Base-by-base conservation (phyloP, 306 rosid species). In the Gastrolobium villosum region DNA sequence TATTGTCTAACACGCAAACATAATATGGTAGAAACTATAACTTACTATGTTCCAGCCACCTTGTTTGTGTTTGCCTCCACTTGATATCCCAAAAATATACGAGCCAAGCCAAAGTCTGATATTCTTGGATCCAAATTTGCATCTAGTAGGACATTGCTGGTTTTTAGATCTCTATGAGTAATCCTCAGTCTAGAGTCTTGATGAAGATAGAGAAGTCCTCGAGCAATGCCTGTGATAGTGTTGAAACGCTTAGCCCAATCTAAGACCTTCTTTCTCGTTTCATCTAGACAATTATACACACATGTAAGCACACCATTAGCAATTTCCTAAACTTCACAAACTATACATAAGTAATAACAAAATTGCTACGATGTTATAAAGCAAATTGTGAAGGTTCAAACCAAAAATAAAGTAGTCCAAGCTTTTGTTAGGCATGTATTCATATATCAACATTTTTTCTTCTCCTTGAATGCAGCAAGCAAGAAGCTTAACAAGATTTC, bases 131-230 rank as follows among this genome's bases (percentile, higher is more conserved):
- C 14, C 53, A 76, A 3, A 30, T 65, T 6, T 7, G 41, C 10
- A 8, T 76, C 74, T 2, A 76, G 36, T 7, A 76, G 40, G 5
- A 76, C 53, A 30, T 76, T 76, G 35, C 65, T 76, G 0, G 73
- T 37, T 65, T 76, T 76, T 1, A 76, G 1, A 32, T 75, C 79
- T 46, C 70, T 75, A 39, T 75, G 79, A 34, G 63, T 63, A 62
- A 76, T 76, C 7, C 73, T 77, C 2, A 65, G 2, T 15, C 74
- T 77, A 2, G 81, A 77, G 10, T 77, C 81, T 65, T 65, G 74
- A 31, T 76, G 81, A 40, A 76, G 56, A 76, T 76, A 76, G 5
- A 76, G 11, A n/a, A 76, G 65, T 14, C 81, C 81, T 13, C 57
- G 57, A 41, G 81, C 81, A 65, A 77, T 77, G 28, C 81, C 74